Evolutionary conservation across 2,329 filamentous ascomycete genomes (phyloP).

Genomic region (Niveomyces coronatus): DNA sequence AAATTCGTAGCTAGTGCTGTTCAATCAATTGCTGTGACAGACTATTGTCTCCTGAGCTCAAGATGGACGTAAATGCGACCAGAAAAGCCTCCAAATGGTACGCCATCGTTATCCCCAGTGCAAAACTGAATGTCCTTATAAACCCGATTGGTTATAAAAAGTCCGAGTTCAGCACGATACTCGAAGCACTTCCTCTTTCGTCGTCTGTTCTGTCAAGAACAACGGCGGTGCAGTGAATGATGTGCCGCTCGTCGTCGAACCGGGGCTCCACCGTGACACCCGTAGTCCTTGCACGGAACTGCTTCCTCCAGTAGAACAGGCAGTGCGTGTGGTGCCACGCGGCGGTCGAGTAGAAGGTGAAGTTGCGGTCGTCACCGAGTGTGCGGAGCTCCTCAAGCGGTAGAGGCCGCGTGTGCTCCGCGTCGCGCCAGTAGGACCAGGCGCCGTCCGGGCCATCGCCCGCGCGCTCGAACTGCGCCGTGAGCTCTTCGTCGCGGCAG

Average conservation of each 20-base stretch:
- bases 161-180: no score
- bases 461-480: constrained; percentile 20
- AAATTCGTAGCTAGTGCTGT: no score
- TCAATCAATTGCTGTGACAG: no score
- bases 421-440: constrained; percentile 24
- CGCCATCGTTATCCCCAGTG: no score
- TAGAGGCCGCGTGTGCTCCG: constrained; percentile 14
- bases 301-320: constrained; percentile 24
- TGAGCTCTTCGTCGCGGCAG: constrained; percentile 24
- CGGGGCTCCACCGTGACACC: constrained; percentile 16
- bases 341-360: constrained; percentile 13
- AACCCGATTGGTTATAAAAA: no score
- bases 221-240: not conserved
- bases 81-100: no score
- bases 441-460: constrained; percentile 19
- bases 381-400: constrained; percentile 13
- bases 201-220: no score
- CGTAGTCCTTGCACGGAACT: constrained; percentile 9
- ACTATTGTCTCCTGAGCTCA: no score
- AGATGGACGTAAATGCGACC: no score
- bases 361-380: constrained; percentile 11
- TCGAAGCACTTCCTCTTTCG: no score
- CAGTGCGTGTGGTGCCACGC: constrained; percentile 24
- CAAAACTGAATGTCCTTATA: no score
- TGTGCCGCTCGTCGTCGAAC: constrained; percentile 9